Conservation (phyloP, 148 eudicot genomes). For the Rheum nobile region DNA sequence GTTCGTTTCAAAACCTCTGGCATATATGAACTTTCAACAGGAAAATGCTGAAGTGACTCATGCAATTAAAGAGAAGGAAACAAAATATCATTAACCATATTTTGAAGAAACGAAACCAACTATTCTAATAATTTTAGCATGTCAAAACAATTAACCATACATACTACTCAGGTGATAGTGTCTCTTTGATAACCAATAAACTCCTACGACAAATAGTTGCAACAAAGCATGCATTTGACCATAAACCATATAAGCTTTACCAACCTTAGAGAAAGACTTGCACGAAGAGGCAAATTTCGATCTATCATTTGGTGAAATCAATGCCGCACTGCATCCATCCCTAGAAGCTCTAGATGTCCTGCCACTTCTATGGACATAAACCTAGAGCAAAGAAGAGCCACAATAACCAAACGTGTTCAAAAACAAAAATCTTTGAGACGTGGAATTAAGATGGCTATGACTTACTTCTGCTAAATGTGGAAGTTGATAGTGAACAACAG, state of each 20-base stretch:
- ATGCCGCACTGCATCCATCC: constrained; percentile 87
- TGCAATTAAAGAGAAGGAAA: constrained; percentile 24
- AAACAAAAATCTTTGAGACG: neutral
- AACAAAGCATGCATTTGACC: neutral
- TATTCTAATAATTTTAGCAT: neutral
- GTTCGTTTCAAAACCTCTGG: constrained; percentile 69
- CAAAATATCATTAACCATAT: neutral
- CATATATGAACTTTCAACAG: constrained; percentile 71
- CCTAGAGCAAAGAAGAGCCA: constrained; percentile 29
- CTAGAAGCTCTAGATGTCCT: constrained; percentile 83
- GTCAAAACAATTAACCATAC: neutral
- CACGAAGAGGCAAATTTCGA: constrained; percentile 74
- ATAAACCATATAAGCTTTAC: neutral
- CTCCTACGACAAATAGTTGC: neutral
- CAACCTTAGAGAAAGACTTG: constrained; percentile 81
- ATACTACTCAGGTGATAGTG: no score
- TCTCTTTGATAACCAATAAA: neutral
- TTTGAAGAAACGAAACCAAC: neutral
- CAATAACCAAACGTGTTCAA: neutral
- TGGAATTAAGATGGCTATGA: neutral
- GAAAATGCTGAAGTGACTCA: constrained; percentile 75
- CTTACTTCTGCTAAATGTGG: constrained; percentile 90
- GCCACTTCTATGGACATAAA: constrained; percentile 96
- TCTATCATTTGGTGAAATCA: constrained; percentile 74
- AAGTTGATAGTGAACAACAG: constrained; percentile 94